A percentile compares a stretch with the other conserved stretches of the same genome.
Evolutionary conservation across 208 protist genomes (phyloP).

Genomic region (Blechomonas ayalai): DNA sequence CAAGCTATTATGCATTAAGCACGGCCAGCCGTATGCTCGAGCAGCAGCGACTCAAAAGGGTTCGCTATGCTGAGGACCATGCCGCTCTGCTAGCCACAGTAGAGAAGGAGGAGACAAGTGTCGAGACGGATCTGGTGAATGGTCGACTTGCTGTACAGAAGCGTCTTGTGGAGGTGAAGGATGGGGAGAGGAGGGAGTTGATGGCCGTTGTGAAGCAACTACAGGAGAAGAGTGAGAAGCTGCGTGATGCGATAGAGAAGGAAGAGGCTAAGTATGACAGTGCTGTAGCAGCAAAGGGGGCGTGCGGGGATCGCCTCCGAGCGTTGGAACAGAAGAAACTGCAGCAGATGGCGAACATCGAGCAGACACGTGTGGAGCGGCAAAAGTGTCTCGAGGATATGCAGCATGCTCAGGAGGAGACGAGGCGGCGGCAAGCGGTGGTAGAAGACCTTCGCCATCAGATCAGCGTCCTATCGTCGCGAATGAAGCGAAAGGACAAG

Average conservation of each 20-base stretch:
- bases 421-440: conserved; percentile 20
- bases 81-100: conserved; percentile 4
- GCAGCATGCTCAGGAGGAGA: conserved; percentile 17
- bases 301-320: conserved; percentile 12
- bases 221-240: not conserved
- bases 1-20: too few species aligned
- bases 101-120: conserved; percentile 13
- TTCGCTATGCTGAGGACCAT: conserved; percentile 3
- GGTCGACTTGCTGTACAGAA: conserved; percentile 19
- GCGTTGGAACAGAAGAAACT: conserved; percentile 35
- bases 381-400: conserved; percentile 23
- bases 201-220: conserved; percentile 6
- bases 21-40: too few species aligned
- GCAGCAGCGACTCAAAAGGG: too few species aligned
- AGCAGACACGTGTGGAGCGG: conserved; percentile 33
- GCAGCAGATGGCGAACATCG: conserved; percentile 55
- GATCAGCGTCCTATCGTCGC: too few species aligned
- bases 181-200: conserved; percentile 8
- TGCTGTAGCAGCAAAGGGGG: conserved; percentile 7
- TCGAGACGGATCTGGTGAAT: conserved; percentile 18
- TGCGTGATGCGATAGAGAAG: conserved; percentile 1
- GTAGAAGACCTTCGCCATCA: conserved; percentile 29
- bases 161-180: conserved; percentile 8
- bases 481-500: too few species aligned
- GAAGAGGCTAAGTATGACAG: not conserved